These are phyloP conservation scores for Phytophthora podocarpi DNA, from an alignment of 352 stramenopile species.

Conservation along the genomic window DNA sequence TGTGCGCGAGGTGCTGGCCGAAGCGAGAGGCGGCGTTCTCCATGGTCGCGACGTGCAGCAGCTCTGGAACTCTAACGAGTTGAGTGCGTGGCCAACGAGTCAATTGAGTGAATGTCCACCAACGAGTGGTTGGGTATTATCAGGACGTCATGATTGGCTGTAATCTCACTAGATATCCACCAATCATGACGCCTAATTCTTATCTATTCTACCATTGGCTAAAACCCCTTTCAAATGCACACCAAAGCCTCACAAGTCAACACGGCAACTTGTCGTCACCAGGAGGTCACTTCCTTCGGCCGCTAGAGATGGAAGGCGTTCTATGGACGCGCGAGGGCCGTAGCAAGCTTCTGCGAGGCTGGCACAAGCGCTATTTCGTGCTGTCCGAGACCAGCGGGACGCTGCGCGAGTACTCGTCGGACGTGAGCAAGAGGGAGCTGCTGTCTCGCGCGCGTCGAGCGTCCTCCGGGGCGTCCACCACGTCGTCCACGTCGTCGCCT, in stretches of 20 bases:
- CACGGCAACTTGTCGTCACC: conserved; percentile 5
- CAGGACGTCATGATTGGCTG: conserved; percentile 23
- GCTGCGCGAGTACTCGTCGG: conserved; percentile 57
- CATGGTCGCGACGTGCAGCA: conserved; percentile 33
- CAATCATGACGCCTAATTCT: conserved; percentile 3
- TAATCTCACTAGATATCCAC: neutral
- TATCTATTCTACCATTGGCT: conserved; percentile 7
- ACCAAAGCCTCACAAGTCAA: neutral
- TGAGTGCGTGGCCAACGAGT: neutral
- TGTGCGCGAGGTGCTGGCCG: conserved; percentile 85
- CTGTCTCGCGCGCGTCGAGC: conserved; percentile 9
- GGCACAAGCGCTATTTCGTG: conserved; percentile 77
- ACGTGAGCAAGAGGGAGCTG: conserved; percentile 21
- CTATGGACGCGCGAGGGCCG: conserved; percentile 55
- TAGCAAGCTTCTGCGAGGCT: conserved; percentile 63
- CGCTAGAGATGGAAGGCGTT: conserved; percentile 65
- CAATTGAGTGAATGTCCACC: conserved; percentile 21
- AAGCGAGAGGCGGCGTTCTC: conserved; percentile 84
- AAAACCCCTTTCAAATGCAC: no score
- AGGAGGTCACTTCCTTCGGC: no score
- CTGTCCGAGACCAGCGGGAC: conserved; percentile 42
- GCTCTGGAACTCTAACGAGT: neutral
- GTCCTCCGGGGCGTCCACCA: conserved; percentile 16
- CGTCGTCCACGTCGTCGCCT: conserved; percentile 13
- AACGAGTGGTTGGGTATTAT: conserved; percentile 15